Evolutionary conservation across 129 eudicot species (phyloP), one percentile per base, ranked within the genome.

Genomic region (Deinandra increscens): DNA sequence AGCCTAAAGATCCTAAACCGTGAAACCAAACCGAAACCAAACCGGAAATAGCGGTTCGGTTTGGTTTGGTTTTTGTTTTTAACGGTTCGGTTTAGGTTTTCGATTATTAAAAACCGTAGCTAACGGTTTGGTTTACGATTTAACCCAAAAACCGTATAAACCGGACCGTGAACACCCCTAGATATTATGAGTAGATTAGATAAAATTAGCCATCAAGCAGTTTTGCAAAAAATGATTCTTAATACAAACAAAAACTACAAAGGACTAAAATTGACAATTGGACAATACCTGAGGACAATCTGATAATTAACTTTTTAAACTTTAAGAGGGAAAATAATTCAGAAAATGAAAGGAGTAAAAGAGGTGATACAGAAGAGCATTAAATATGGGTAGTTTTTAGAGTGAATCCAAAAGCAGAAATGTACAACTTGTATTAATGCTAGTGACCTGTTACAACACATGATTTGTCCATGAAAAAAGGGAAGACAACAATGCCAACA

Each of bases 391-490:
- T 23, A 51, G 70, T 66, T 19, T 26, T 26, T 69, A 42, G 70
- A 75, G 69, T 68, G 81, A 53, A 51, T 77, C 81, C 81, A 77
- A 69, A 77, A 77, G 76, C 81, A 77, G 66, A 69, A 76, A 77
- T 77, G 70, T 69, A 70, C 81, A 77, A 69, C 76, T 77, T 75
- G 81, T 76, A 45, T 69, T 60, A n/a, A n/a, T n/a, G 71, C 71
- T 38, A 69, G 65, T 77, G 81, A 69, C 81, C 71, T 77, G 76
- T 77, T 58, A 14, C 7, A 55, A 77, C 76, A 69, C 81, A 77
- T 77, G 81, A 77, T 70, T 69, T 69, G 70, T 75, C 81, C 76
- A 69, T 70, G 71, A 61, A 77, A 62, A 76, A 76, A 36, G 71
- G 69, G 64, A 38, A 59, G 39, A 33, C 42, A 46, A 65, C 72